These are phyloP conservation scores for Penicillium silybi DNA, from an alignment of 495 filamentous ascomycete species.

Conservation along the genomic window DNA sequence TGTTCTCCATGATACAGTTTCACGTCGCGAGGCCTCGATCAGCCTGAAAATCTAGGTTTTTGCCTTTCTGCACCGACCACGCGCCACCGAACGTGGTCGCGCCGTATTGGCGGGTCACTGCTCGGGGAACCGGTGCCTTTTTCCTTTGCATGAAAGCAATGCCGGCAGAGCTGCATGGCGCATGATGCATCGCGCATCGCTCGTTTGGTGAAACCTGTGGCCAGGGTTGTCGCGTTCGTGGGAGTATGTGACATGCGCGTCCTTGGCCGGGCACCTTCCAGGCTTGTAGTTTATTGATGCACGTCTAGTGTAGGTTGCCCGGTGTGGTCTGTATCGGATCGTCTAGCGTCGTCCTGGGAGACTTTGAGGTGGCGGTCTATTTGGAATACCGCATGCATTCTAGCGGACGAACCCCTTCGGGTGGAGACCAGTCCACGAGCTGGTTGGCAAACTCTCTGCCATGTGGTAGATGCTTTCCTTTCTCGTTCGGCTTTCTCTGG, in stretches of 20 bases:
- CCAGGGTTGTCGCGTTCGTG: not conserved
- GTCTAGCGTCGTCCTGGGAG: not conserved
- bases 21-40: not conserved
- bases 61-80: not conserved
- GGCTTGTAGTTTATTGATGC: not conserved
- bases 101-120: not conserved
- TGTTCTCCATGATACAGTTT: not conserved
- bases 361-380: not conserved
- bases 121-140: not conserved
- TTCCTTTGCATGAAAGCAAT: not conserved
- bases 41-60: not conserved
- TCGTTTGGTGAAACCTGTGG: not conserved
- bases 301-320: not conserved
- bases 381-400: not conserved
- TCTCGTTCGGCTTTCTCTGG: not conserved
- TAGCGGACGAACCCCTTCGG: not conserved
- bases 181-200: not conserved
- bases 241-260: not conserved
- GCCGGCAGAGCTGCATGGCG: not conserved
- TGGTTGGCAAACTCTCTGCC: not conserved
- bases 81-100: conserved; percentile 8
- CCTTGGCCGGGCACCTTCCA: not conserved
- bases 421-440: not conserved
- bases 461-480: not conserved
- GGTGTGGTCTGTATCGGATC: not conserved